Conservation (phyloP, 1,284 basidiomycete species). For the Tylopilus orsonianus region DNA sequence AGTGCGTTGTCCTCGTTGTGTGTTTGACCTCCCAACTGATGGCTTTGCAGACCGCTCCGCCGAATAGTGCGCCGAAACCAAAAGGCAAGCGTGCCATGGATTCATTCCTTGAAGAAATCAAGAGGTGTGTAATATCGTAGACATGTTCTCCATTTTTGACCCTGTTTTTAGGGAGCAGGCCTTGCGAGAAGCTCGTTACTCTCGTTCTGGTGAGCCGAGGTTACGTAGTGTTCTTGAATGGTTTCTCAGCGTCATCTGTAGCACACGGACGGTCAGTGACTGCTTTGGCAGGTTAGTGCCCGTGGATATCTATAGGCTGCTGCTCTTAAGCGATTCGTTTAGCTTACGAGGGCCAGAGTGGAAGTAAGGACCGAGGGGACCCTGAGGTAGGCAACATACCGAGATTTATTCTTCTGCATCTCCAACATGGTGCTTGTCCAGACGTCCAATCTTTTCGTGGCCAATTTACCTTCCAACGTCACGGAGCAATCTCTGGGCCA, state of each 20-base stretch:
- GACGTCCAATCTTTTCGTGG: conserved; percentile 95
- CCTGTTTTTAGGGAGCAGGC: conserved; percentile 75
- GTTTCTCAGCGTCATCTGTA: conserved; percentile 17
- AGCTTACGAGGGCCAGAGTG: conserved; percentile 86
- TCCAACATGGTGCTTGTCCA: conserved; percentile 34
- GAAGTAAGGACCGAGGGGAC: conserved; percentile 86
- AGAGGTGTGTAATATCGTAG: conserved; percentile 52
- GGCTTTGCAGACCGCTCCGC: conserved; percentile 50
- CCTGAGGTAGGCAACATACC: conserved; percentile 52
- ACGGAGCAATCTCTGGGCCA: conserved; percentile 82
- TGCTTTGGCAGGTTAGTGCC: conserved; percentile 72
- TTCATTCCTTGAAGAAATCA: conserved; percentile 89
- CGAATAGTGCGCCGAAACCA: conserved; percentile 52
- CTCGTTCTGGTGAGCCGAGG: conserved; percentile 58
- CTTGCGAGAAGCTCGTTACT: conserved; percentile 80
- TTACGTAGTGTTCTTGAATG: not conserved
- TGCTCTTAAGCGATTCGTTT: conserved; percentile 3
- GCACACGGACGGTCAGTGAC: conserved; percentile 71
- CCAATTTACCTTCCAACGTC: conserved; percentile 83
- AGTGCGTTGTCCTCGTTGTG: conserved; percentile 15
- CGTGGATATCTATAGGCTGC: not conserved
- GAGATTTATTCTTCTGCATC: not conserved
- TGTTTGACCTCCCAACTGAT: conserved; percentile 3
- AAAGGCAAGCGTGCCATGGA: conserved; percentile 95
- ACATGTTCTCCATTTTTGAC: not conserved